Percentiles rank a stretch among this genome's conserved stretches.
Evolutionary conservation across 352 stramenopile species (phyloP).

Genomic region (Phytophthora brassicae): DNA sequence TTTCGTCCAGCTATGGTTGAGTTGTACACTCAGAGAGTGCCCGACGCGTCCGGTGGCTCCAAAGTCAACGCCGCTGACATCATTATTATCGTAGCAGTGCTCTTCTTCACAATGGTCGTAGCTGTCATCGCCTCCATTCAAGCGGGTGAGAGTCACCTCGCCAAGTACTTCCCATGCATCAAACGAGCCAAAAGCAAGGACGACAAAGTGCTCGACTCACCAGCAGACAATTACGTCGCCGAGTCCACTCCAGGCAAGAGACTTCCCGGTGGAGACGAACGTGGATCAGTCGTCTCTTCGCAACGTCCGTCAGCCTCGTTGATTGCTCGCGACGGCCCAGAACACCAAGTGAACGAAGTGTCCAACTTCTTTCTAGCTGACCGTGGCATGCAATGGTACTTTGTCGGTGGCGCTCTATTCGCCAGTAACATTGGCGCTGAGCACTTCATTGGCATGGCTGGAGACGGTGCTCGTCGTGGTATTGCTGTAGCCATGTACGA

Average conservation of each 20-base stretch:
- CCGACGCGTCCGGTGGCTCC: constrained; percentile 30
- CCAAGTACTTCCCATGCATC: constrained; percentile 41
- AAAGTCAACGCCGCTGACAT: constrained; percentile 40
- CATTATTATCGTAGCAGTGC: constrained; percentile 34
- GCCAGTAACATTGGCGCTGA: constrained; percentile 70
- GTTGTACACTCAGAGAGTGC: constrained; percentile 33
- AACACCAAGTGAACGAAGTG: constrained; percentile 34
- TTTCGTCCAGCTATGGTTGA: constrained; percentile 29
- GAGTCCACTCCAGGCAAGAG: constrained; percentile 37
- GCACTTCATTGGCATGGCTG: constrained; percentile 74
- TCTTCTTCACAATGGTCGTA: constrained; percentile 41
- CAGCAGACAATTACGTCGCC: constrained; percentile 29
- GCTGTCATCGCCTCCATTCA: constrained; percentile 39
- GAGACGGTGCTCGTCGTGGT: constrained; percentile 54
- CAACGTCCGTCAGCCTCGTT: constrained; percentile 31
- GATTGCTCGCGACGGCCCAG: constrained; percentile 30
- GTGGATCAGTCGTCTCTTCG: constrained; percentile 27
- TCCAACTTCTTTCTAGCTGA: constrained; percentile 70
- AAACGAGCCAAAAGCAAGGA: constrained; percentile 22
- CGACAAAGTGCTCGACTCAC: constrained; percentile 15
- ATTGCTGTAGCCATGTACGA: constrained; percentile 70
- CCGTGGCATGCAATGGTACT: constrained; percentile 69
- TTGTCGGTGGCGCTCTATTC: constrained; percentile 60
- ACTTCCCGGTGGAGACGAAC: constrained; percentile 28
- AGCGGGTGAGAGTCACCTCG: constrained; percentile 36